Base-by-base conservation (phyloP, 352 stramenopile genomes). In the Globisporangium acanthophoron region DNA sequence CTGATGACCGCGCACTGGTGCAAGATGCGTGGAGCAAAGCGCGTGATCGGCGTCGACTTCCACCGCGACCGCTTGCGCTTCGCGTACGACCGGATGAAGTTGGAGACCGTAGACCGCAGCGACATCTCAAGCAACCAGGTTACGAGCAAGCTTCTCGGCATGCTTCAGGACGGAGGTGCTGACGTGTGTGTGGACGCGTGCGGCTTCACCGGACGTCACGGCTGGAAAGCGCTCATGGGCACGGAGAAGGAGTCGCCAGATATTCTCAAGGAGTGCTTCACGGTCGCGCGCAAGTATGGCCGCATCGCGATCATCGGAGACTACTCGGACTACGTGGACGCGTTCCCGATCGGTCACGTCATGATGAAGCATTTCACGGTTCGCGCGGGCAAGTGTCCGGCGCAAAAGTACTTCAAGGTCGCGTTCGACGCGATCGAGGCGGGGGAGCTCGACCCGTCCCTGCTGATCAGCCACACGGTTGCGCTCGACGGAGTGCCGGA, bases 11-110 rank as follows among this genome's bases (percentile, higher is more conserved):
- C 71, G 13, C 56, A 87, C 56, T 88, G 78, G 80, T 74, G 73
- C 64, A 83, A 87, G 66, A 46, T 88, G 37, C 82, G 79, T 43
- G 79, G 77, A 7, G 78, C 78, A 39, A 83, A 81, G 56, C 73
- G 68, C 8, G 73, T 90, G 27, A 59, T 90, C 45, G 78, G 76
- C 20, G 59, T 90, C 12, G 80, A 90, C 37, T 46, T 74, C 12
- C 67, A 69, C 49, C 54, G 61, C 13, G 74, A 87, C 35, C 78
- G 80, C 3, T 46, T 87, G 29, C 76, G 82, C 44, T 72, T 82
- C 47, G 80, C 80, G 20, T 67, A 76, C 54, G 69, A 88, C 51
- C 66, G 72, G 50, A 73, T 90, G 61, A 77, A 74, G 49, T 48
- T 90, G 35, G 71, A 90, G n/a, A 76, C 86, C 49, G 54, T 90